Evolutionary conservation across 192 early-diverging fungal genomes (phyloP).

Genomic region (Backusella australiensis): DNA sequence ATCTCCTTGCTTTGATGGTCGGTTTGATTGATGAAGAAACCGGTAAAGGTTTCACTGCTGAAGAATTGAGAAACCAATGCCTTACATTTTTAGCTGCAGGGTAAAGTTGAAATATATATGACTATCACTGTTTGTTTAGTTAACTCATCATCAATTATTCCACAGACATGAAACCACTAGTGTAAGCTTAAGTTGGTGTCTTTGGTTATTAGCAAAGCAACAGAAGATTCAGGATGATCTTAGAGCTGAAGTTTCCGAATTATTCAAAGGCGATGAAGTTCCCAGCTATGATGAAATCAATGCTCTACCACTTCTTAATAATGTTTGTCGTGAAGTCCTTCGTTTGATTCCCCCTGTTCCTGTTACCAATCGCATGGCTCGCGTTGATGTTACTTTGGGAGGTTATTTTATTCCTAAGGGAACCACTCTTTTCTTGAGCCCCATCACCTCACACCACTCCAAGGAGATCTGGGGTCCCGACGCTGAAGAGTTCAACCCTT

Average conservation of each 20-base stretch:
- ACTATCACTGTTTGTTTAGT: background rate
- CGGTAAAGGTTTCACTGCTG: conserved; percentile 37
- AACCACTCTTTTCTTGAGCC: conserved; percentile 37
- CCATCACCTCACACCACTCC: conserved; percentile 40
- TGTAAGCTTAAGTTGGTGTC: conserved; percentile 45
- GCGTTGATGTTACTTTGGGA: conserved; percentile 36
- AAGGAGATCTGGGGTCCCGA: conserved; percentile 47
- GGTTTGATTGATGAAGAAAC: conserved; percentile 41
- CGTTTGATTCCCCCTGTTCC: conserved; percentile 55
- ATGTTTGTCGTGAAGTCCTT: conserved; percentile 50
- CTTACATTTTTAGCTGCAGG: conserved; percentile 59
- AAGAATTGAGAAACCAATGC: conserved; percentile 52
- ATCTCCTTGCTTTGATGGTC: conserved; percentile 47
- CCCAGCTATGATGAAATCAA: conserved; percentile 50
- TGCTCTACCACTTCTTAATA: conserved; percentile 45
- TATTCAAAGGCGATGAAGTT: conserved; percentile 32
- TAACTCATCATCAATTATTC: background rate
- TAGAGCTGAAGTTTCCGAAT: conserved; percentile 44
- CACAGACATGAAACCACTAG: conserved; percentile 54
- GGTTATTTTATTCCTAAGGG: conserved; percentile 50
- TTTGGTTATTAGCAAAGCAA: conserved; percentile 47
- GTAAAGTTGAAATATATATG: conserved; percentile 14
- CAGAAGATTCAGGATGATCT: conserved; percentile 42
- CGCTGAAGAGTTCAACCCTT: conserved; percentile 50
- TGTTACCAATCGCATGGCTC: conserved; percentile 38